Base-by-base conservation (phyloP, 83 land plant genomes). In the Picea abies region DNA sequence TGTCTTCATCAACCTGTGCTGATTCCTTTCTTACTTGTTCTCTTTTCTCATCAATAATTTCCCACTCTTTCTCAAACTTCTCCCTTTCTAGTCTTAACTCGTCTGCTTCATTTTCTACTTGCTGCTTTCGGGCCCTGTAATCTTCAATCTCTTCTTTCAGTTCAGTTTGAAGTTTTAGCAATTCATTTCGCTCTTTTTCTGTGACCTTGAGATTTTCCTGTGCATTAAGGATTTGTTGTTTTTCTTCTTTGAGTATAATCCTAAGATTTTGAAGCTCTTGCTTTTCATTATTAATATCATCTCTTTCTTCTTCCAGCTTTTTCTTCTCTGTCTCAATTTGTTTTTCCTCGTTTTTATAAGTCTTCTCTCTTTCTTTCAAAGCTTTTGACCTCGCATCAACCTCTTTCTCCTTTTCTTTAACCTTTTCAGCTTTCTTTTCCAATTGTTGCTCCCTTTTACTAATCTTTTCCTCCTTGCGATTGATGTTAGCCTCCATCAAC, bases 1-100 rank as follows among this genome's bases (percentile, higher is more conserved):
- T 89, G 58, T 95, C 94, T 44, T 87, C 90, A 70, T 79, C 85
- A 32, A 88, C 70, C 61, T 78, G 76, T 41, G 88, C 88, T 41
- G 80, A 63, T 63, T 93, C 99, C 71, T 87, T 88, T 60, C 82
- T 89, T 29, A 89, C 66, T 62, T 84, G 88, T 37, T 83, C 87
- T 79, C 88, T 88, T 84, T 91, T 93, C 82, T 92, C 93, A 90
- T 97, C 99, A 78, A 97, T 87, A 22, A 84, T 88, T 70, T 94
- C 97, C 99, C 98, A 95, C 72, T 97, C 95, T 63, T 83, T 89
- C 86, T 97, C 99, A 90, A 95, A 94, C 52, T 60, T 87, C 72
- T 95, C 92, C 79, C 88, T 94, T 37, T 97, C 93, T 71, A 82
- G 83, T 82, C 82, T 94, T 77, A 97, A 82, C 79, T 91, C 95